phyloP scores from a whole-genome alignment of 1,284 basidiomycete genomes.

The Phlebopus sp. region DNA sequence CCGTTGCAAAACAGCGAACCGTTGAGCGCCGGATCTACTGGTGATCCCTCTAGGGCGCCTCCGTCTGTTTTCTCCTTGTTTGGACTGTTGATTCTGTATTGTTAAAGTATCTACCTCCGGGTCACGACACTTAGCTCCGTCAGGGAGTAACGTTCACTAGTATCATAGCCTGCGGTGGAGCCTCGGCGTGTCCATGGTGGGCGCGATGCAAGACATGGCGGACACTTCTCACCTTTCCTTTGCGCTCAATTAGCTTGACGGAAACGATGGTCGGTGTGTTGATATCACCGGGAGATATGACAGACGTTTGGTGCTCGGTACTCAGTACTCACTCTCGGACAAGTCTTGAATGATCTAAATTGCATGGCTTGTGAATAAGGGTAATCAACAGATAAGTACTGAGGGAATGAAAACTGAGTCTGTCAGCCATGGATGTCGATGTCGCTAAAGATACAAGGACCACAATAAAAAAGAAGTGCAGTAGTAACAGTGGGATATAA shows the following conservation, averaged over 20 bases:
- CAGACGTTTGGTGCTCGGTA: not conserved
- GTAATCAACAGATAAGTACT: conserved; percentile 2
- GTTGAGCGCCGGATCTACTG: conserved; percentile 73
- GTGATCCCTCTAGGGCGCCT: conserved; percentile 34
- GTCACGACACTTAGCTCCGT: conserved; percentile 16
- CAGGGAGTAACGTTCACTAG: conserved; percentile 18
- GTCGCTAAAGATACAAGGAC: conserved; percentile 24
- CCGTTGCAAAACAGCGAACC: conserved; percentile 43
- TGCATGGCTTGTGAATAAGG: not conserved
- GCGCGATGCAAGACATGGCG: conserved; percentile 19
- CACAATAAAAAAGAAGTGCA: conserved; percentile 20
- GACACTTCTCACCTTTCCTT: conserved; percentile 8
- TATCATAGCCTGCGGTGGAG: conserved; percentile 15
- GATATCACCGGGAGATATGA: conserved; percentile 6
- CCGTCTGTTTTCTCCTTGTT: conserved; percentile 7
- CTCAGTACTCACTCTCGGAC: not conserved
- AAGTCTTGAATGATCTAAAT: not conserved
- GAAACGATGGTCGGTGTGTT: conserved; percentile 13
- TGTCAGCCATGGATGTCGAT: not conserved
- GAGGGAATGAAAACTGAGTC: not conserved
- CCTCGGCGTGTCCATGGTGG: conserved; percentile 12
- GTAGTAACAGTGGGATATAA: conserved; percentile 18
- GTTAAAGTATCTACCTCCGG: conserved; percentile 24
- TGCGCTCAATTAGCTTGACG: conserved; percentile 4
- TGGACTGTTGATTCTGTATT: conserved; percentile 33